Conservation (phyloP, 2,329 filamentous ascomycete genomes). For the Nigrospora oryzae region DNA sequence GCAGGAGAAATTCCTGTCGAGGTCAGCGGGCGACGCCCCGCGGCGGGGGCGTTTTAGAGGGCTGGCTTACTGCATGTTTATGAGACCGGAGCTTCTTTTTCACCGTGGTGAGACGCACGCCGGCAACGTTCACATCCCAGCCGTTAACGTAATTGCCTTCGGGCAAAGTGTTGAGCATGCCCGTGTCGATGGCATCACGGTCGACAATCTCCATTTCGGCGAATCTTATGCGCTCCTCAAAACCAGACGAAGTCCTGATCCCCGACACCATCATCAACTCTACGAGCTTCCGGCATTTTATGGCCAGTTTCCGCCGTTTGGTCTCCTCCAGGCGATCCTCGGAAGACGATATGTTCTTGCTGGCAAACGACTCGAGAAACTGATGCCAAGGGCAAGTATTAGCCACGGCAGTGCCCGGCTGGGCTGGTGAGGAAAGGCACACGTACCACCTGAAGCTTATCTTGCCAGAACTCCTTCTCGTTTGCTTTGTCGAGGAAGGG, state of each 20-base stretch:
- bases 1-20: conserved; percentile 73
- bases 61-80: conserved; percentile 68
- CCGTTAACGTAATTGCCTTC: conserved; percentile 90
- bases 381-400: conserved; percentile 22
- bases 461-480: conserved; percentile 99
- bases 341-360: conserved; percentile 93
- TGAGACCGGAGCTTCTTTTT: conserved; percentile 86
- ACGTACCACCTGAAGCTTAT: conserved; percentile 87
- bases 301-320: conserved; percentile 83
- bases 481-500: conserved; percentile 93
- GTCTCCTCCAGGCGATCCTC: conserved; percentile 95
- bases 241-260: conserved; percentile 88
- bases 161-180: conserved; percentile 76
- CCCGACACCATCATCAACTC: conserved; percentile 99
- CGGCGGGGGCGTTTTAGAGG: background rate
- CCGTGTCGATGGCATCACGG: conserved; percentile 82
- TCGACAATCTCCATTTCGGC: conserved; percentile 96
- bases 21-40: conserved; percentile 4
- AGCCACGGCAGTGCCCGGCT: conserved; percentile 2
- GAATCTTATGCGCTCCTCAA: conserved; percentile 94
- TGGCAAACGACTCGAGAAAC: conserved; percentile 96
- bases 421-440: background rate
- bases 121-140: conserved; percentile 95
- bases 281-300: conserved; percentile 90
- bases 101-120: conserved; percentile 69